These are phyloP conservation scores for Tausonia pullulans DNA, from an alignment of 1,284 basidiomycete species.

Conservation along the genomic window DNA sequence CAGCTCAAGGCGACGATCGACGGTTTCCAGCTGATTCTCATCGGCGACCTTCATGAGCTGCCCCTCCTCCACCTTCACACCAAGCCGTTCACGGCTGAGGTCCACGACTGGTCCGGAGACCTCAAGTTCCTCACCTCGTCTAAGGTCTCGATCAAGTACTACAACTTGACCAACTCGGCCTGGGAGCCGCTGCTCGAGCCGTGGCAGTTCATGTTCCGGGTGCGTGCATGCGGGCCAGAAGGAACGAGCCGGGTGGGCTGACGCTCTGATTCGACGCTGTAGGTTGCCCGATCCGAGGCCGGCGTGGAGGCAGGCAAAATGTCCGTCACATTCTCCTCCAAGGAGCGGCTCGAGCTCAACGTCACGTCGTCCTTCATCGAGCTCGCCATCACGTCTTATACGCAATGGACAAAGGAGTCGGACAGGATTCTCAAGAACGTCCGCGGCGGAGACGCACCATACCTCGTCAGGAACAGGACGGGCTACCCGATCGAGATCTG, in stretches of 20 bases:
- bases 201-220: slow-evolving; percentile 75
- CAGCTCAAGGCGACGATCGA: slow-evolving; percentile 74
- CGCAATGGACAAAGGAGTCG: slow-evolving; percentile 61
- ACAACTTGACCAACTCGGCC: slow-evolving; percentile 95
- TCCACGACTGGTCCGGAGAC: slow-evolving; percentile 89
- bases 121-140: slow-evolving; percentile 73
- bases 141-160: slow-evolving; percentile 78
- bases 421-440: slow-evolving; percentile 58
- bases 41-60: slow-evolving; percentile 90
- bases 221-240: slow-evolving; percentile 34
- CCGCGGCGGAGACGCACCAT: slow-evolving; percentile 82
- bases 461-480: slow-evolving; percentile 82
- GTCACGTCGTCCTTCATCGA: slow-evolving; percentile 86
- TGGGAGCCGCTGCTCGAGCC: slow-evolving; percentile 99
- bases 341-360: slow-evolving; percentile 82
- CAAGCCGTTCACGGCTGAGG: slow-evolving; percentile 69
- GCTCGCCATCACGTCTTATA: slow-evolving; percentile 62
- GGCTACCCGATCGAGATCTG: slow-evolving; percentile 71
- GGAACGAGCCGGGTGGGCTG: neutral
- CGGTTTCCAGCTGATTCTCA: slow-evolving; percentile 85
- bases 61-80: slow-evolving; percentile 84
- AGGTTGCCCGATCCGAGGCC: slow-evolving; percentile 29
- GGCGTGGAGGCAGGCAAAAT: slow-evolving; percentile 44
- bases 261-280: neutral
- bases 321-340: slow-evolving; percentile 56